phyloP scores from a whole-genome alignment of 2,329 filamentous ascomycete species.

The Dothideomycetidae sp. region DNA sequence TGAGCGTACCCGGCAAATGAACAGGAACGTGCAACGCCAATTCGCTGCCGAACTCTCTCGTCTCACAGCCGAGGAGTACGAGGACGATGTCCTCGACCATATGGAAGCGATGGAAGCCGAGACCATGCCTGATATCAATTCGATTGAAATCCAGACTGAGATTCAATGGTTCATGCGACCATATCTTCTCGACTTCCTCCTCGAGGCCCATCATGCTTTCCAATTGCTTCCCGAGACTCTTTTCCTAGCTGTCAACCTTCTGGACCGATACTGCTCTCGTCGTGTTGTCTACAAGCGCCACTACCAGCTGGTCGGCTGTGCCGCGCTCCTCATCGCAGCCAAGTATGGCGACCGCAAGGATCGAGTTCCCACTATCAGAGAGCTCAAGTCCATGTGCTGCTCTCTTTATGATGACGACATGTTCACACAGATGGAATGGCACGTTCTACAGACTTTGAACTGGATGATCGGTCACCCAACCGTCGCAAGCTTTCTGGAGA shows the following conservation, averaged over 20 bases:
- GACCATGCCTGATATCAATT: constrained; percentile 87
- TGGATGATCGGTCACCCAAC: constrained; percentile 95
- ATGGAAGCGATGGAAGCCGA: constrained; percentile 94
- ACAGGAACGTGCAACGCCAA: constrained; percentile 70
- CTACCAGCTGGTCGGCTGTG: constrained; percentile 94
- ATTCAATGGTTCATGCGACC: constrained; percentile 99
- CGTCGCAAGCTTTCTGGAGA: constrained; percentile 81
- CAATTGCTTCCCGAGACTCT: constrained; percentile 86
- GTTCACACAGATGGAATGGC: constrained; percentile 99
- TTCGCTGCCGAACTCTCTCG: constrained; percentile 81
- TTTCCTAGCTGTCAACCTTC: constrained; percentile 88
- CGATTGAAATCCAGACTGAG: constrained; percentile 97
- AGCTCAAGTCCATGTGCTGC: constrained; percentile 98
- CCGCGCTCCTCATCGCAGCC: constrained; percentile 85
- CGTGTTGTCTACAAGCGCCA: constrained; percentile 98
- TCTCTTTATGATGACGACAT: constrained; percentile 96
- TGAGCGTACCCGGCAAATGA: constrained; percentile 64
- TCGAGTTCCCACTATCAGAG: constrained; percentile 89
- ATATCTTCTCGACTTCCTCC: constrained; percentile 93
- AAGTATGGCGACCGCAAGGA: constrained; percentile 99
- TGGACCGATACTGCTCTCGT: constrained; percentile 95
- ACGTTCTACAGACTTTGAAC: constrained; percentile 90
- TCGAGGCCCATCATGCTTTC: constrained; percentile 93
- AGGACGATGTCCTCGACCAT: constrained; percentile 86
- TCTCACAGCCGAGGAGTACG: constrained; percentile 74